Evolutionary conservation across 2,329 filamentous ascomycete species (phyloP).

Genomic region (Diaporthe citri): DNA sequence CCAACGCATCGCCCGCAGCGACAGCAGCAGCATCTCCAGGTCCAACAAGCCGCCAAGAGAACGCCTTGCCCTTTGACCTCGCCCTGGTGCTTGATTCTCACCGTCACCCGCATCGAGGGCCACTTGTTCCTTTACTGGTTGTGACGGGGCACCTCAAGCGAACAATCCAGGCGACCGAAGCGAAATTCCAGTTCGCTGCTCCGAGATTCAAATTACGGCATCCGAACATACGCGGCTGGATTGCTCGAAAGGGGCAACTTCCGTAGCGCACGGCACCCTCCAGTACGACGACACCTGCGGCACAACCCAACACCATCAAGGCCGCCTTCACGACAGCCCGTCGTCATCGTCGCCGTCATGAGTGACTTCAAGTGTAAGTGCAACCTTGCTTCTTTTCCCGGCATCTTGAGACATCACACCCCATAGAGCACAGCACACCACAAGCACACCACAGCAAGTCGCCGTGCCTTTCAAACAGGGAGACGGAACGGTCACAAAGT

Average conservation of each 20-base stretch:
- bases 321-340: background rate
- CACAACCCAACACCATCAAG: background rate
- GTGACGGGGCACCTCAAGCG: slow-evolving; percentile 16
- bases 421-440: background rate
- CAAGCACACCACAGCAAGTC: background rate
- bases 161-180: slow-evolving; percentile 29
- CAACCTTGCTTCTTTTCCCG: background rate
- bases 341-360: slow-evolving; percentile 16
- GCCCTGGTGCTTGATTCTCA: background rate
- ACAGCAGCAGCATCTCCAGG: background rate
- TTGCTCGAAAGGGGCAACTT: slow-evolving; percentile 32
- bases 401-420: slow-evolving; percentile 10
- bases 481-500: slow-evolving; percentile 2
- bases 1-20: background rate
- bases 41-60: background rate
- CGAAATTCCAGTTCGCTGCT: slow-evolving; percentile 30
- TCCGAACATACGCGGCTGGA: slow-evolving; percentile 11
- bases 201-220: slow-evolving; percentile 33
- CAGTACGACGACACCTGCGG: slow-evolving; percentile 10
- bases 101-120: background rate
- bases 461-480: background rate
- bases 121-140: background rate
- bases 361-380: slow-evolving; percentile 30
- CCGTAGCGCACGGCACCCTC: slow-evolving; percentile 24
- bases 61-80: background rate